These are phyloP conservation scores for Pythium biforme DNA, from an alignment of 352 stramenopile genomes.

Conservation along the genomic window DNA sequence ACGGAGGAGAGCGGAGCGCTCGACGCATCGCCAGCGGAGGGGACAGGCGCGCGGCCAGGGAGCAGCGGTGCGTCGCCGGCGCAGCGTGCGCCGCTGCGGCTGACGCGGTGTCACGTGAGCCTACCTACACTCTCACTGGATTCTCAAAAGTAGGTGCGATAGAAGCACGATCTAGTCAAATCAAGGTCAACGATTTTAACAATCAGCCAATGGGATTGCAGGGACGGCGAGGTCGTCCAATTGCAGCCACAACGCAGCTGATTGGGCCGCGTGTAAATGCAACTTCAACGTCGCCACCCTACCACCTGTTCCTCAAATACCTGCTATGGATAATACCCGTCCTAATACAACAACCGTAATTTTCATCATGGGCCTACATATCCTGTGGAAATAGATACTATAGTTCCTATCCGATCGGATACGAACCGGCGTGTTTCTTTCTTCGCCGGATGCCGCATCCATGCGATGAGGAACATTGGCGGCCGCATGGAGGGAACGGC, in stretches of 20 bases:
- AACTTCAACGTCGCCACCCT: slow-evolving; percentile 13
- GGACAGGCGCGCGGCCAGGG: neutral
- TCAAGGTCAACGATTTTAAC: slow-evolving; percentile 25
- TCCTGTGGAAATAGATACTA: too few relatives aligned
- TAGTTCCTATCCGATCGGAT: slow-evolving; percentile 1
- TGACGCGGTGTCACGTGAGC: slow-evolving; percentile 26
- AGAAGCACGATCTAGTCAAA: neutral
- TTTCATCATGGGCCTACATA: too few relatives aligned
- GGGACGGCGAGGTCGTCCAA: neutral
- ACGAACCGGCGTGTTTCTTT: slow-evolving; percentile 20
- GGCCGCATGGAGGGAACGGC: neutral
- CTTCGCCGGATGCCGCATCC: slow-evolving; percentile 8
- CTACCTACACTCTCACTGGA: slow-evolving; percentile 32
- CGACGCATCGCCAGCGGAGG: neutral
- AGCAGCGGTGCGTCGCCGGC: neutral
- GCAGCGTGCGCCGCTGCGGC: slow-evolving; percentile 7
- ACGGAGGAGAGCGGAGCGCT: too few relatives aligned
- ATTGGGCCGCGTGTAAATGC: slow-evolving; percentile 11
- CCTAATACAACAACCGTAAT: too few relatives aligned
- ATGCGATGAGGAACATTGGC: neutral
- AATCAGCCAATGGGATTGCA: slow-evolving; percentile 27
- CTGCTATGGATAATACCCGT: neutral
- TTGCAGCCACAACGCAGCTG: neutral
- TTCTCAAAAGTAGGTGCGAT: slow-evolving; percentile 15
- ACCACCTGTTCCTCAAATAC: neutral